These are phyloP conservation scores for Graphilbum ipis-grandicollis DNA, from an alignment of 2,329 filamentous ascomycete genomes.

Conservation along the genomic window DNA sequence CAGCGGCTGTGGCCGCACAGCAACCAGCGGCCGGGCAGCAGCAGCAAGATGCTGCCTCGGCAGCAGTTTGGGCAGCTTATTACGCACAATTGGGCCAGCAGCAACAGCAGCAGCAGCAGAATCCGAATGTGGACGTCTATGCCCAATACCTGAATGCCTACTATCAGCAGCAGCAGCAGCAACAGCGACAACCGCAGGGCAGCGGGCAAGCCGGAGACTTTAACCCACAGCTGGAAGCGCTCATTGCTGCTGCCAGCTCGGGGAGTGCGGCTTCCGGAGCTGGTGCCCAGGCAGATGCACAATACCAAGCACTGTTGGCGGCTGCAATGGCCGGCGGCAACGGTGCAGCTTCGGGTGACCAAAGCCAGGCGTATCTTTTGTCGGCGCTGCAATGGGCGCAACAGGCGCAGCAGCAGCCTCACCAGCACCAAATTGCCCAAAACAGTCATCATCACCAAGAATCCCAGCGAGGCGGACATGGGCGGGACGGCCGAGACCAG, in stretches of 20 bases:
- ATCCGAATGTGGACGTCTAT: conserved; percentile 10
- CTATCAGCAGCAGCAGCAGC: conserved; percentile 11
- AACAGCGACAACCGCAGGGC: conserved; percentile 1
- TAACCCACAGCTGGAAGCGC: conserved; percentile 9
- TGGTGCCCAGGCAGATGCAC: conserved; percentile 2
- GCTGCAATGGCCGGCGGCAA: conserved; percentile 1
- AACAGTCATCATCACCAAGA: too few relatives aligned
- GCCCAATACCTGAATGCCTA: conserved; percentile 19
- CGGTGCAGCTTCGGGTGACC: neutral
- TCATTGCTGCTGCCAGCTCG: conserved; percentile 7
- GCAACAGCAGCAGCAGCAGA: conserved; percentile 10
- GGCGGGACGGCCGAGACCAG: conserved; percentile 8
- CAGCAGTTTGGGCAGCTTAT: conserved; percentile 20
- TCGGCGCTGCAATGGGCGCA: conserved; percentile 4
- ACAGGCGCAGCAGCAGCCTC: conserved; percentile 4
- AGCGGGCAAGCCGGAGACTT: conserved; percentile 1
- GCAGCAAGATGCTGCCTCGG: conserved; percentile 12
- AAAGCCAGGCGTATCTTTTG: neutral
- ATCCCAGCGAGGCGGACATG: conserved; percentile 1
- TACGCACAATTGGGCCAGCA: conserved; percentile 18
- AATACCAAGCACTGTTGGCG: conserved; percentile 8
- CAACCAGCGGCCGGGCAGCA: conserved; percentile 5
- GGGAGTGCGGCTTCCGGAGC: conserved; percentile 1
- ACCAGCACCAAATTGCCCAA: neutral
- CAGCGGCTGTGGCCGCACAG: conserved; percentile 3